Evolutionary conservation across 495 filamentous ascomycete genomes (phyloP).

Genomic region (Parathielavia hyrcaniae): DNA sequence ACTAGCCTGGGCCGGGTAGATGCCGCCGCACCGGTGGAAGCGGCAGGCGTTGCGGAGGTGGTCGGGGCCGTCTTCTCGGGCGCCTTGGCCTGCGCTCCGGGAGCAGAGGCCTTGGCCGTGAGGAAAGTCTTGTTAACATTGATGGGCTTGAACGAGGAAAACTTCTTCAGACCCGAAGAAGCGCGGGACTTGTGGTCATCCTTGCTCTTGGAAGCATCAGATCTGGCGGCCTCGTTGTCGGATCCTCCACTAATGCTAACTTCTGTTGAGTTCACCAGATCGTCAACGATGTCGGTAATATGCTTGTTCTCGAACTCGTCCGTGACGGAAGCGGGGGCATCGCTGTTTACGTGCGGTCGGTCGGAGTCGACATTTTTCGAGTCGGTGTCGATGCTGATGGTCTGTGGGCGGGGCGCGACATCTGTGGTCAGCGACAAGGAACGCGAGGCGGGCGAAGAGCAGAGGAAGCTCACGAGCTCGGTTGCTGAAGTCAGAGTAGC

Average conservation of each 20-base stretch:
- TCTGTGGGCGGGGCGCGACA: conserved; percentile 22
- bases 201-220: conserved; percentile 44
- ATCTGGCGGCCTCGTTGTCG: conserved; percentile 58
- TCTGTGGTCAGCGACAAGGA: conserved; percentile 14
- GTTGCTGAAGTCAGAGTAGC: conserved; percentile 42
- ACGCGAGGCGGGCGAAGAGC: background rate
- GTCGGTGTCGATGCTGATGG: conserved; percentile 31
- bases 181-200: conserved; percentile 55
- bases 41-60: conserved; percentile 30
- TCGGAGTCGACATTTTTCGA: conserved; percentile 41
- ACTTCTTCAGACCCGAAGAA: conserved; percentile 70
- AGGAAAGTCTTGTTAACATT: conserved; percentile 88
- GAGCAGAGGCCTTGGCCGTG: conserved; percentile 47
- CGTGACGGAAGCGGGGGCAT: conserved; percentile 24
- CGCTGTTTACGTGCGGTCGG: conserved; percentile 42
- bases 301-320: conserved; percentile 47
- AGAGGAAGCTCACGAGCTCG: conserved; percentile 40
- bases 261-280: conserved; percentile 48
- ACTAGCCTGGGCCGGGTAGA: conserved; percentile 48
- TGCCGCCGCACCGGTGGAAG: conserved; percentile 36
- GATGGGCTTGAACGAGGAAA: conserved; percentile 84
- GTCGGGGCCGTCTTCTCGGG: conserved; percentile 41
- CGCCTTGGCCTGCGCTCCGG: conserved; percentile 44
- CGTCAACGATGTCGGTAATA: conserved; percentile 46
- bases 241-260: conserved; percentile 59